Base-by-base conservation (phyloP, 129 eudicot species). In the Tagetes patula region DNA sequence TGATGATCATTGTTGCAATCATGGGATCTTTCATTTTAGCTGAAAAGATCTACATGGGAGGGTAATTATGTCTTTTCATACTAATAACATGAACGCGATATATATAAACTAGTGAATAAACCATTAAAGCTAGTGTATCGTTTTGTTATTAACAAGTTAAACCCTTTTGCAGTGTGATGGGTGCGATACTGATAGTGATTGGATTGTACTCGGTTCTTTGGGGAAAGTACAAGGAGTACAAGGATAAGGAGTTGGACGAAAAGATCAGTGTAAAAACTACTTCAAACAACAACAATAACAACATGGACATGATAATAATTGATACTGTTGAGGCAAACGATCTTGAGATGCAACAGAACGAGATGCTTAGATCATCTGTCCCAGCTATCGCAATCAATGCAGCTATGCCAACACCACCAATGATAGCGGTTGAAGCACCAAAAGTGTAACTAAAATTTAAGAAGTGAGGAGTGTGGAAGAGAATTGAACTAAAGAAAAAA, bases 1-100 rank as follows among this genome's bases (percentile, higher is more conserved):
- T 90, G 98, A 94, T 94, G 98, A 86, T 94, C 86, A 90, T 94
- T 75, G 98, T 94, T 30, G 98, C 98, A 9, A 82, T 94, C 83
- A 90, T 94, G 98, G 98, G 98, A 11, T 87, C 98, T 77, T 94
- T 94, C 55, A 90, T 94, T 64, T 77, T 94, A 46, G 93, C 96
- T 52, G 98, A 94, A 77, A 94, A 94, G 71, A 87, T 90, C 53
- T 94, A 76, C 81, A 79, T 90, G 71, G 98, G 98, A 83, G 97
- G 93, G 98, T 93, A 90, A 83, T 47, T 67, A 27, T 10, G 30
- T 50, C 31, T 39, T 49, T 58, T 32, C 63, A 64, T 6, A 52
- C 43, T 13, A 37, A 13, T 7, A 4, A 43, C 48, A 55, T 45
- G 47, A 42, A 3, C 33, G 10, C 45, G 34, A 36, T 59, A 10